Evolutionary conservation across 768 basidiomycete genomes (phyloP).

Genomic region (Tricholoma flavovirens): DNA sequence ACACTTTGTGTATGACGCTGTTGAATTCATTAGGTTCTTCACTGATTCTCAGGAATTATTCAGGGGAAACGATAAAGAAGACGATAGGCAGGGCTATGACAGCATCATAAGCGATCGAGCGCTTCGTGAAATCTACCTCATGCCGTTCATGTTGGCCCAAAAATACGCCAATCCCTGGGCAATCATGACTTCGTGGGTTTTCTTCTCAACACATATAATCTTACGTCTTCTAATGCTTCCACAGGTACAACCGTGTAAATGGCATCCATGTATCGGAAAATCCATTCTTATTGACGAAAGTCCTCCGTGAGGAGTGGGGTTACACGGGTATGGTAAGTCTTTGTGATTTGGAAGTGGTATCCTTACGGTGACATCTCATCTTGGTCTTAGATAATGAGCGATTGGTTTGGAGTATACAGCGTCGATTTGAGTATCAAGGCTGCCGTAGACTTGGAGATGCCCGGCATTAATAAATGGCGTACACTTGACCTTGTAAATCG

Average conservation of each 20-base stretch:
- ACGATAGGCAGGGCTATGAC: constrained; percentile 68
- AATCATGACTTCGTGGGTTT: constrained; percentile 62
- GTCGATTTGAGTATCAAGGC: constrained; percentile 62
- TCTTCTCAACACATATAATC: neutral
- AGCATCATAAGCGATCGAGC: constrained; percentile 59
- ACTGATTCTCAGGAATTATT: neutral
- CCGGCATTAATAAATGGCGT: constrained; percentile 71
- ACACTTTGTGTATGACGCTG: constrained; percentile 60
- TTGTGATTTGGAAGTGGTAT: neutral
- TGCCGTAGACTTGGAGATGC: constrained; percentile 81
- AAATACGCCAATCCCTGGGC: constrained; percentile 62
- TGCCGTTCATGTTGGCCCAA: constrained; percentile 73
- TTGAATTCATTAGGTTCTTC: neutral
- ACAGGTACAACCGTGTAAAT: constrained; percentile 71
- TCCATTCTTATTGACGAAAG: constrained; percentile 47
- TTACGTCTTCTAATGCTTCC: neutral
- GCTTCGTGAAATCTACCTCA: constrained; percentile 69
- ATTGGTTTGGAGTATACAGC: constrained; percentile 78
- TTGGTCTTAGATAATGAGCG: constrained; percentile 60
- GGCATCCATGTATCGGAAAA: constrained; percentile 71
- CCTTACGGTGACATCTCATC: neutral
- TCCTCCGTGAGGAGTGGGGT: constrained; percentile 67
- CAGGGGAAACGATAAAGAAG: constrained; percentile 78
- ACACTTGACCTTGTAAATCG: constrained; percentile 62
- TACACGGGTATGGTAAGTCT: constrained; percentile 51